Evolutionary conservation across 805 yeast genomes (phyloP), one percentile per base, ranked within the genome.

Genomic region (Blastobotrys attinorum): DNA sequence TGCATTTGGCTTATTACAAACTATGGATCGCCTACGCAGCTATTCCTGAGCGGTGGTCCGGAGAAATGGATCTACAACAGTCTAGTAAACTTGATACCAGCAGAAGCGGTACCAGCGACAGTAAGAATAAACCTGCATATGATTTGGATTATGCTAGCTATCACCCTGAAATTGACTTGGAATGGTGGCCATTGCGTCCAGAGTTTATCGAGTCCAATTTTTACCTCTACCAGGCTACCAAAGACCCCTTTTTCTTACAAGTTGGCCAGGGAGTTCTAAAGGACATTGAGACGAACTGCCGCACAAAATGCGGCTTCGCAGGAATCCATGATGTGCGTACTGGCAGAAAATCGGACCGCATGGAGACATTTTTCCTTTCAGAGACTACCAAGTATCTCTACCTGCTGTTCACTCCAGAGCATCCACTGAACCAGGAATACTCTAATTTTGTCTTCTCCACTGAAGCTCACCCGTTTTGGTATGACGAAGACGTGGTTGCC

Each of bases 121-220:
- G 7, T 11, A 13, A 20, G 4, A 8, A 11, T n/a, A 22, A 37
- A 16, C 15, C 16, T 3, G 10, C 37, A 18, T 4, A 18, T 6
- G 25, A 39, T 11, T 15, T 6, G 29, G 32, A 22, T 20, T 23
- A 29, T 15, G 29, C 10, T 25, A 11, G 11, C 29, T 7, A 25
- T 7, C 29, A 7, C 10, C 29, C 29, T 7, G 43, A 47, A 11
- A 62, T 83, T 2, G 66, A 75, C 0, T 63, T 87, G 27, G 94
- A 85, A 57, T 89, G 96, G 96, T 89, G 86, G 56, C 96, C 96
- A 2, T 66, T 89, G 36, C 67, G 97, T 43, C 97, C 97, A 0
- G 97, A 89, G 58, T 86, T 88, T 52, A 73, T 86, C 35, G 97
- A 89, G 59, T 83, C 95, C 0, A 86, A 94, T 0, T 89, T 87